phyloP scores from a whole-genome alignment of 2,329 filamentous ascomycete genomes.

The Phaeomoniella chlamydospora region DNA sequence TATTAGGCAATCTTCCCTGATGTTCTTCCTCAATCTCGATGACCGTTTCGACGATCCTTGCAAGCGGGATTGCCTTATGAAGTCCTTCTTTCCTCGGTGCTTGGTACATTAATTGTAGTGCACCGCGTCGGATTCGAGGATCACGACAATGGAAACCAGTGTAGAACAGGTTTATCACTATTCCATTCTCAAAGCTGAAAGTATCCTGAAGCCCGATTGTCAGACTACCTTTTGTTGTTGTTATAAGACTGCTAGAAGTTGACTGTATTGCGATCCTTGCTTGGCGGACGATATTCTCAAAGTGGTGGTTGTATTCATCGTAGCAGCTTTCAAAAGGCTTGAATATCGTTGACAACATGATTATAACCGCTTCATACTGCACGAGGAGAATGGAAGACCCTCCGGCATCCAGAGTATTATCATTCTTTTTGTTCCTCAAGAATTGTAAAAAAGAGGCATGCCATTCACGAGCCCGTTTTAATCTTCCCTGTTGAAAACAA shows the following conservation, averaged over 20 bases:
- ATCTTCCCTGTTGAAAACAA: neutral
- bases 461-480: neutral
- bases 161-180: conserved; percentile 12
- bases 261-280: neutral
- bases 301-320: neutral
- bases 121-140: conserved; percentile 14
- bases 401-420: neutral
- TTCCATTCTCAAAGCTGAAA: conserved; percentile 4
- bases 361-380: neutral
- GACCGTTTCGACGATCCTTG: conserved; percentile 11
- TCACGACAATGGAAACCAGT: conserved; percentile 17
- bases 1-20: too few species aligned
- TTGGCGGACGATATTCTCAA: neutral
- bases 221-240: too few species aligned
- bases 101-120: conserved; percentile 13
- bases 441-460: neutral
- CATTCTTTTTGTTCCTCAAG: neutral
- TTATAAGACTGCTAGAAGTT: too few species aligned
- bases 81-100: conserved; percentile 16
- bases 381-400: neutral
- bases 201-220: too few species aligned
- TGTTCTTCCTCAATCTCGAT: conserved; percentile 18
- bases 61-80: conserved; percentile 9
- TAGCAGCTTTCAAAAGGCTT: neutral
- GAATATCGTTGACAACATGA: neutral